These are phyloP conservation scores for Cornus controversa DNA, from an alignment of 148 eudicot species.

Conservation along the genomic window DNA sequence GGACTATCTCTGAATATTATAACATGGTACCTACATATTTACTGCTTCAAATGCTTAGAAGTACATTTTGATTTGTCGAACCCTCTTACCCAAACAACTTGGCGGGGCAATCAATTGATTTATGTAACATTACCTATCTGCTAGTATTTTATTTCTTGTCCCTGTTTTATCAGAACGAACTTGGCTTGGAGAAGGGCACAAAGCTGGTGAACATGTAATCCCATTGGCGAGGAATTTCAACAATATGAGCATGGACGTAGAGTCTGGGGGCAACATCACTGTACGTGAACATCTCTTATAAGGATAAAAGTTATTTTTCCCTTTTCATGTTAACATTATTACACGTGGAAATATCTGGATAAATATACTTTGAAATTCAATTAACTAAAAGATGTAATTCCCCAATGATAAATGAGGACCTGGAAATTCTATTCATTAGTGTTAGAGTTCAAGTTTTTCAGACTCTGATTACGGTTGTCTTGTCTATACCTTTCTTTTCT, in stretches of 20 bases:
- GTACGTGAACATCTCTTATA: slow-evolving; percentile 32
- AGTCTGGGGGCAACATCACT: slow-evolving; percentile 46
- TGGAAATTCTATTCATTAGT: background rate
- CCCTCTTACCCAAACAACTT: background rate
- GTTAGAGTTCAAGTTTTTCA: background rate
- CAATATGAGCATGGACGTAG: slow-evolving; percentile 57
- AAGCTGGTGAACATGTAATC: slow-evolving; percentile 79
- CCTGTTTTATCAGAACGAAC: slow-evolving; percentile 52
- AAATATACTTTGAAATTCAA: too few species aligned
- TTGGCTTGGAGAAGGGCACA: slow-evolving; percentile 91
- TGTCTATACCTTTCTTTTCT: background rate
- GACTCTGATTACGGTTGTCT: background rate
- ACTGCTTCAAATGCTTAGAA: background rate
- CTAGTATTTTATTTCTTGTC: background rate
- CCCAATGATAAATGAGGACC: background rate
- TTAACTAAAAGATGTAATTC: too few species aligned
- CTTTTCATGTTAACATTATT: background rate
- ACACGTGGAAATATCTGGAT: background rate
- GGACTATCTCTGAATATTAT: background rate
- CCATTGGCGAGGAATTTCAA: slow-evolving; percentile 88
- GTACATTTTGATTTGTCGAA: background rate
- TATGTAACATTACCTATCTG: background rate
- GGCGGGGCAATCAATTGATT: background rate
- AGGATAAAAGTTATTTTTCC: background rate
- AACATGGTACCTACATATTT: background rate